A percentile compares a stretch with the other conserved stretches of the same genome.
These are phyloP conservation scores for Geotrichum restrictum DNA, from an alignment of 1,139 yeast genomes.

Conservation along the genomic window DNA sequence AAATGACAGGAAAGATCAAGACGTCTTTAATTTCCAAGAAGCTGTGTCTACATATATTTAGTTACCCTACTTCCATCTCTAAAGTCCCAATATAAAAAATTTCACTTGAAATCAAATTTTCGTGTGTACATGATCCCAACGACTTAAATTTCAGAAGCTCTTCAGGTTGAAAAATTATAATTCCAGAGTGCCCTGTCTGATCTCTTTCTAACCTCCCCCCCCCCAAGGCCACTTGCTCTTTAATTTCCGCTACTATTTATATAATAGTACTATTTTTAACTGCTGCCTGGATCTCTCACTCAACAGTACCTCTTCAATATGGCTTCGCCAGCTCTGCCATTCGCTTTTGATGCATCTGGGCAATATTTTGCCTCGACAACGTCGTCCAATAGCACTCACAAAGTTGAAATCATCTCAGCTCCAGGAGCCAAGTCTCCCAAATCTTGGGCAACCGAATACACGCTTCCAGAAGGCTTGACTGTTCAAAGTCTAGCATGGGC, in stretches of 20 bases:
- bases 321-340: slow-evolving; percentile 28
- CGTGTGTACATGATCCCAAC: background rate
- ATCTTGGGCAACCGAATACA: slow-evolving; percentile 26
- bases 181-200: too few relatives aligned
- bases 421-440: slow-evolving; percentile 14
- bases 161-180: too few relatives aligned
- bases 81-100: slow-evolving; percentile 6
- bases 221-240: too few relatives aligned
- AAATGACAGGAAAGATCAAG: too few relatives aligned
- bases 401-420: slow-evolving; percentile 49
- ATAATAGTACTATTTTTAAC: too few relatives aligned
- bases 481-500: slow-evolving; percentile 60
- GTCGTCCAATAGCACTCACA: slow-evolving; percentile 70
- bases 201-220: too few relatives aligned
- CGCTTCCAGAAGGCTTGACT: slow-evolving; percentile 53
- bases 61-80: background rate
- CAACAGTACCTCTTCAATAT: too few relatives aligned
- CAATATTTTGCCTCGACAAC: slow-evolving; percentile 62
- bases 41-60: too few relatives aligned
- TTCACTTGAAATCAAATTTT: background rate
- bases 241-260: too few relatives aligned
- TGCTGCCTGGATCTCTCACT: too few relatives aligned
- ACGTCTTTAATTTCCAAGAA: too few relatives aligned
- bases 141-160: too few relatives aligned
- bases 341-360: slow-evolving; percentile 53